phyloP scores from a whole-genome alignment of 192 early-diverging fungal genomes.

The Podila minutissima region DNA sequence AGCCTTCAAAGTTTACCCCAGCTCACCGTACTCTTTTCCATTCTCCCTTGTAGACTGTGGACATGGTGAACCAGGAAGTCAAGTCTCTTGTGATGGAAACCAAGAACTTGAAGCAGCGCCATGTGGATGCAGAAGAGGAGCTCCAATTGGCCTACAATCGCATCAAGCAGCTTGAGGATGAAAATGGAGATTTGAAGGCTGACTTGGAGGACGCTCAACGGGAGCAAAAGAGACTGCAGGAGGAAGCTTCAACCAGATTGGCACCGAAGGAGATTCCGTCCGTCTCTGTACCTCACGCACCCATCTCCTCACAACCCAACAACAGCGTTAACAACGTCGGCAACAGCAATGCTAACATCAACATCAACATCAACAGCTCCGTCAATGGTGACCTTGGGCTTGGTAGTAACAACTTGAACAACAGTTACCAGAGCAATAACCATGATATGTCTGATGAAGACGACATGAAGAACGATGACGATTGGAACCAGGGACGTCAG shows the following conservation, averaged over 20 bases:
- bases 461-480: conserved; percentile 31
- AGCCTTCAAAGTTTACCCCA: not conserved
- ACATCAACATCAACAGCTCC: not conserved
- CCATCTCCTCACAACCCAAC: conserved; percentile 7
- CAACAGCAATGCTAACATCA: conserved; percentile 5
- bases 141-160: conserved; percentile 56
- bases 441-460: conserved; percentile 5
- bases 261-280: not conserved
- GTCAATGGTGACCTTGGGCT: not conserved
- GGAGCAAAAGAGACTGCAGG: conserved; percentile 9
- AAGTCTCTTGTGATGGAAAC: conserved; percentile 77
- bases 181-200: conserved; percentile 46
- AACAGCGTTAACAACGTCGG: not conserved
- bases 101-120: conserved; percentile 65
- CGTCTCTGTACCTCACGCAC: not conserved
- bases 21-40: conserved; percentile 1
- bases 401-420: not conserved
- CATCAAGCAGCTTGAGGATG: conserved; percentile 59
- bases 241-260: conserved; percentile 4
- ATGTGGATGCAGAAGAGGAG: conserved; percentile 66
- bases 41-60: conserved; percentile 62
- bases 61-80: conserved; percentile 76
- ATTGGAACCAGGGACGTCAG: conserved; percentile 58
- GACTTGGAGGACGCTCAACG: conserved; percentile 31
- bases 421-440: conserved; percentile 6